phyloP scores from a whole-genome alignment of 352 stramenopile genomes.

The Phytophthora tentaculata region DNA sequence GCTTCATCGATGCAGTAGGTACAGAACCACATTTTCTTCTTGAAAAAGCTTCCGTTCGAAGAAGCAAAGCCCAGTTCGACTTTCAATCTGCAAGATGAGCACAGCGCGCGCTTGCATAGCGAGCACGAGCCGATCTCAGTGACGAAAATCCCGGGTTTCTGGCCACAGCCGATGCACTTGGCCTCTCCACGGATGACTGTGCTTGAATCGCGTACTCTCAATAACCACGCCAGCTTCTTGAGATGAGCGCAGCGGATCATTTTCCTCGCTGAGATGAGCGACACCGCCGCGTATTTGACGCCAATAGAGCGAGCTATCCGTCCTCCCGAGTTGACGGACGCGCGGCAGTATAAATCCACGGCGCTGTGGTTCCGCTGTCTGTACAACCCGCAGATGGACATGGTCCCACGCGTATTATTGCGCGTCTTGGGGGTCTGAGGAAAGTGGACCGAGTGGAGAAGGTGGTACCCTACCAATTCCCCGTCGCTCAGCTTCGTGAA shows the following conservation, averaged over 20 bases:
- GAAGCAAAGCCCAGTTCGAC: slow-evolving; percentile 34
- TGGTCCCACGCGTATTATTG: slow-evolving; percentile 52
- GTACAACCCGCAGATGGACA: slow-evolving; percentile 63
- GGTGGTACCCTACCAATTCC: slow-evolving; percentile 65
- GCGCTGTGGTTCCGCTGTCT: slow-evolving; percentile 51
- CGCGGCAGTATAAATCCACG: slow-evolving; percentile 55
- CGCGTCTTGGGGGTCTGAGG: slow-evolving; percentile 44
- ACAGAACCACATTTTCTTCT: slow-evolving; percentile 42
- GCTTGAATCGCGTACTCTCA: slow-evolving; percentile 15
- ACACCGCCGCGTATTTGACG: slow-evolving; percentile 50
- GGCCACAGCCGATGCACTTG: slow-evolving; percentile 37
- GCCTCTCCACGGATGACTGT: slow-evolving; percentile 23
- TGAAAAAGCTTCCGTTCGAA: slow-evolving; percentile 19
- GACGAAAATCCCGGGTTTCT: slow-evolving; percentile 34
- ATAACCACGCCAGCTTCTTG: slow-evolving; percentile 60
- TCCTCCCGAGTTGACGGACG: slow-evolving; percentile 49
- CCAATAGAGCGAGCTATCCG: slow-evolving; percentile 51
- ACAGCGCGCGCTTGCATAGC: slow-evolving; percentile 36
- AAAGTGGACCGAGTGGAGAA: slow-evolving; percentile 70
- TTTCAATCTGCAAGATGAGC: slow-evolving; percentile 29
- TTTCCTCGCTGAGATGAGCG: slow-evolving; percentile 54
- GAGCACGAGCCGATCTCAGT: slow-evolving; percentile 32
- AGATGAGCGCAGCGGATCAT: slow-evolving; percentile 54
- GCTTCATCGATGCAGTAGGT: slow-evolving; percentile 32
- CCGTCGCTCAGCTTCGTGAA: slow-evolving; percentile 43